Conservation (phyloP, 441 rosid species). For the Erysimum pusillum region DNA sequence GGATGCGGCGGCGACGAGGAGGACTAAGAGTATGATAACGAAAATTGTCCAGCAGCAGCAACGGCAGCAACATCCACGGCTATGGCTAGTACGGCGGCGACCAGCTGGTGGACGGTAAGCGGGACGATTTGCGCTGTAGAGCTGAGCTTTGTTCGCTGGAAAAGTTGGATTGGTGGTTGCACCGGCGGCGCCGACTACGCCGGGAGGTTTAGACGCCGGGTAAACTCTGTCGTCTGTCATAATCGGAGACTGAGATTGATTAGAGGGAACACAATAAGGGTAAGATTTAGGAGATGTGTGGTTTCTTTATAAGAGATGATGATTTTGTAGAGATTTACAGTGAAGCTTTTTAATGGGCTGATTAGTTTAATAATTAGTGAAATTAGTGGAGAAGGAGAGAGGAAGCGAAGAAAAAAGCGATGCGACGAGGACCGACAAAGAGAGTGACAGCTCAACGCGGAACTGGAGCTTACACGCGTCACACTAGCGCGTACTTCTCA, state of each 20-base stretch:
- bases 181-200: constrained; percentile 20
- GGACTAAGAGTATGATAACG: constrained; percentile 56
- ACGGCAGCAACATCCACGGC: constrained; percentile 69
- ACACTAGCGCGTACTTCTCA: constrained; percentile 32
- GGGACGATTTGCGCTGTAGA: constrained; percentile 76
- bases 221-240: constrained; percentile 71
- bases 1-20: constrained; percentile 66
- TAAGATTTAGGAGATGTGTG: constrained; percentile 22
- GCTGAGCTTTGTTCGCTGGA: constrained; percentile 77
- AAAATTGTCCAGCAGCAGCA: constrained; percentile 65
- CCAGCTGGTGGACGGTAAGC: constrained; percentile 75
- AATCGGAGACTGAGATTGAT: constrained; percentile 13
- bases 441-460: constrained; percentile 50
- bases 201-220: constrained; percentile 64
- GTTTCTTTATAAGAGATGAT: constrained; percentile 27
- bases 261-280: not conserved
- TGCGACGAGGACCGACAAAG: constrained; percentile 40
- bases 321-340: constrained; percentile 26
- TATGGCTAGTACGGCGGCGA: constrained; percentile 58
- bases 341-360: constrained; percentile 30
- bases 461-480: constrained; percentile 30
- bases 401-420: constrained; percentile 29
- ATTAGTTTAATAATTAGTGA: constrained; percentile 20
- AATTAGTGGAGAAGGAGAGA: constrained; percentile 24
- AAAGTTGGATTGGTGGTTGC: constrained; percentile 57